Evolutionary conservation across 306 rosid genomes (phyloP).

Genomic region (Cucumis hystrix): DNA sequence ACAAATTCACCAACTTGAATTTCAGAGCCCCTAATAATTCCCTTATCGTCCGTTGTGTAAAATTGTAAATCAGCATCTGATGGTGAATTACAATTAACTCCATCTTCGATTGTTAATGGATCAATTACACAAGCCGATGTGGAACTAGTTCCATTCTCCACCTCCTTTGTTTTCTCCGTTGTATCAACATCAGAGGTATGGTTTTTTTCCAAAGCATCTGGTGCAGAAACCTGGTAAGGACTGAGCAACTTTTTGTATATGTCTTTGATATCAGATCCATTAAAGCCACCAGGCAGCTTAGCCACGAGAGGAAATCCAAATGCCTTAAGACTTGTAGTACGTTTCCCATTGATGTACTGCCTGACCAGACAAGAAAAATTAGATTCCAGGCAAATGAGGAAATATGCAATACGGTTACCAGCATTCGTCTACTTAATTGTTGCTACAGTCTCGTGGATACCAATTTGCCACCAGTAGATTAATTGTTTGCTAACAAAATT

Average conservation of each 20-base stretch:
- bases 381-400: not conserved
- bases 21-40: slow-evolving; percentile 36
- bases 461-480: not conserved
- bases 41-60: slow-evolving; percentile 69
- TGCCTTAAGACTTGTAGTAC: slow-evolving; percentile 50
- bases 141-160: slow-evolving; percentile 21
- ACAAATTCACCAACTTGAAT: slow-evolving; percentile 45
- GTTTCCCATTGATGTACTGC: slow-evolving; percentile 55
- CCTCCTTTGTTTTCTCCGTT: slow-evolving; percentile 31
- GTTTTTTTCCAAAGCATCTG: slow-evolving; percentile 25
- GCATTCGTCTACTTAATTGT: not conserved
- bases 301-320: slow-evolving; percentile 76
- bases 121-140: slow-evolving; percentile 18
- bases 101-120: slow-evolving; percentile 15
- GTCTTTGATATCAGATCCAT: slow-evolving; percentile 56
- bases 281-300: not conserved
- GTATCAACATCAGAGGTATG: slow-evolving; percentile 16
- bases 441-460: not conserved
- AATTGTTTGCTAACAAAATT: not conserved
- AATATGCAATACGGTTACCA: not conserved
- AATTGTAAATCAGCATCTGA: slow-evolving; percentile 47
- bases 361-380: slow-evolving; percentile 36
- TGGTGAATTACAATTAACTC: slow-evolving; percentile 19
- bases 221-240: slow-evolving; percentile 42
- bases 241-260: slow-evolving; percentile 48